Percentiles rank a stretch among this genome's conserved stretches.
phyloP scores from a whole-genome alignment of 129 eudicot genomes.

The Daucus carota region DH1_v3.0 NC_030386.2:32978001-32978500 shows the following conservation, averaged over 20 bases:
- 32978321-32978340: constrained; percentile 22
- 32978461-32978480: constrained; percentile 57
- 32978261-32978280: constrained; percentile 17
- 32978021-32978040: too few relatives aligned
- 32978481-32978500: constrained; percentile 48
- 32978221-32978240: background rate
- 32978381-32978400: constrained; percentile 31
- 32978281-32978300: constrained; percentile 61
- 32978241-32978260: constrained; percentile 20
- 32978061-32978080: too few relatives aligned
- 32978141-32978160: background rate
- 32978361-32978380: constrained; percentile 30
- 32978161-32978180: background rate
- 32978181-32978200: background rate
- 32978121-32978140: background rate
- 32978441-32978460: constrained; percentile 24
- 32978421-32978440: constrained; percentile 32
- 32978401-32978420: constrained; percentile 46
- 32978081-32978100: too few relatives aligned
- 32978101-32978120: background rate
- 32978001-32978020: too few relatives aligned
- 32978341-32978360: constrained; percentile 31
- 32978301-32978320: background rate
- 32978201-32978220: background rate
- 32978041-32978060: too few relatives aligned